Evolutionary conservation across 495 filamentous ascomycete genomes (phyloP).

Genomic region (Daldinia caldariorum): DNA sequence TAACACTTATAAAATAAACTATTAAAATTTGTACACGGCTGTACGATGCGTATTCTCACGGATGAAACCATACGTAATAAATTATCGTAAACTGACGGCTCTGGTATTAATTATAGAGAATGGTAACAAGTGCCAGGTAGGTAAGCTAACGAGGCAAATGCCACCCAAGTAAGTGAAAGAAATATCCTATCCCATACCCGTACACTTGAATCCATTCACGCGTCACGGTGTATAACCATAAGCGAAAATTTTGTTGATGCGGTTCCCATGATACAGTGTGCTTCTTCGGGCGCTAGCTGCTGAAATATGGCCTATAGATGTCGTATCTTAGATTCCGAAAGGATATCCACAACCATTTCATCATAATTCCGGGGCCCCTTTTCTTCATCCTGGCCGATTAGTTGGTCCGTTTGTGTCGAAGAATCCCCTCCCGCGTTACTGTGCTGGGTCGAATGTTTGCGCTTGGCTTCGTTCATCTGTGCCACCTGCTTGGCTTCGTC

Average conservation of each 20-base stretch:
- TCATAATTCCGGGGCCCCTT: background rate
- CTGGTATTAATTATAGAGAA: background rate
- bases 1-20: background rate
- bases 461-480: background rate
- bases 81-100: background rate
- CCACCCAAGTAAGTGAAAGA: background rate
- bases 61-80: background rate
- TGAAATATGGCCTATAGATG: background rate
- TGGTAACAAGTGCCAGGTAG: too few relatives aligned
- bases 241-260: background rate
- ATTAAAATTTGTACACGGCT: background rate
- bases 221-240: background rate
- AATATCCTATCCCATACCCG: background rate
- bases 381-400: background rate
- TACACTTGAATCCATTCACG: background rate
- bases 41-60: background rate
- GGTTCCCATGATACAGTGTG: background rate
- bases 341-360: background rate
- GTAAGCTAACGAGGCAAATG: background rate
- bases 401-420: background rate
- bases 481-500: slow-evolving; percentile 10
- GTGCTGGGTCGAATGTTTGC: background rate
- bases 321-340: background rate
- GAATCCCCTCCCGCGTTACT: background rate
- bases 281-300: background rate